Evolutionary conservation across 2,329 filamentous ascomycete genomes (phyloP), one percentile per base, ranked within the genome.

Genomic region (Talaromyces islandicus): DNA sequence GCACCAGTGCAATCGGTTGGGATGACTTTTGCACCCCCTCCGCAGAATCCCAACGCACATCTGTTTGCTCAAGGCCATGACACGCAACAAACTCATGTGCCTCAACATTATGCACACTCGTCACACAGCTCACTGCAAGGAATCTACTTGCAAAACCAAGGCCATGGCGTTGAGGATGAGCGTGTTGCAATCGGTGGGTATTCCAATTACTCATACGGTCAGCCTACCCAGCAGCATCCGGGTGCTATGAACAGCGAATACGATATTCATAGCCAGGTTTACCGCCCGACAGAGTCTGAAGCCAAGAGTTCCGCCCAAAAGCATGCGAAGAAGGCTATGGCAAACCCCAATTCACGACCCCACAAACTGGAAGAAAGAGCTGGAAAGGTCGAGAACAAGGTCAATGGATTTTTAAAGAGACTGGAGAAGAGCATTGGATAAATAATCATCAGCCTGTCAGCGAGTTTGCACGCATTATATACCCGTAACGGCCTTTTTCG

Each of bases 181-280:
- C 57, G 67, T 53, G 62, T 67, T 53, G 60, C 65, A 27, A 58
- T 73, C 25, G 73, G 72, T 19, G 76, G 77, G 2, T 78, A 78
- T 64, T 74, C 75, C 10, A 71, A 72, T 46, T 78, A 76, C 63
- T 71, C 73, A 12, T 79, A 80, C 64, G 70, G 69, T n/a, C 72
- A 75, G 51, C 62, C 69, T 5, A 69, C 67, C 5, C 65, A 61
- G 24, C 63, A 64, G 25, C 63, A 65, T 56, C 54, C 63, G 55
- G 61, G 61, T n/a, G 63, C 63, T 7, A 58, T 35, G 48, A 61
- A 57, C 62, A 72, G 64, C 14, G 73, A 73, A 41, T 80, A 79
- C 60, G 73, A 77, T 61, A 67, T 80, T 10, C 79, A 81, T 65
- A 73, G 66, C 46, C 79, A 80, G 62, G 65, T 80, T 14, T 81